A percentile compares a stretch with the other conserved stretches of the same genome.
phyloP scores from a whole-genome alignment of 768 basidiomycete genomes.

The Agaricus subrufescens region DNA sequence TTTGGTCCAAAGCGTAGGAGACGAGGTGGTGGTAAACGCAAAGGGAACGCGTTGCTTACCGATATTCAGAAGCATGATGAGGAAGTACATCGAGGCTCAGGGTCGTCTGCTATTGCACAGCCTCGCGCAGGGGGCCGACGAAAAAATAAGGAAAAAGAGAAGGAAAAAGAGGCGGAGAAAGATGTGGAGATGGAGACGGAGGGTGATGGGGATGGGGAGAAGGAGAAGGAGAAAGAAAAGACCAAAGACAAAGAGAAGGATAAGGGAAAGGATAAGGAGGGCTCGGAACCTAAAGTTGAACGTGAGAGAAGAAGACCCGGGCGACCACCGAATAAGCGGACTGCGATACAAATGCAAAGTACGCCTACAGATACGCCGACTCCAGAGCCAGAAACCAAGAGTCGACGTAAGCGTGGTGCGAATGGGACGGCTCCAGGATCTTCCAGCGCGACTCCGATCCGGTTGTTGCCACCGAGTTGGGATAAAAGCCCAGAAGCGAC shows the following conservation, averaged over 20 bases:
- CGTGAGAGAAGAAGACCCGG: slow-evolving; percentile 28
- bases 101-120: slow-evolving; percentile 27
- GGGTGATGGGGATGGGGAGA: neutral
- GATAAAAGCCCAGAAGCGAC: slow-evolving; percentile 20
- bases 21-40: slow-evolving; percentile 63
- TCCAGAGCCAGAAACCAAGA: slow-evolving; percentile 57
- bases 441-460: slow-evolving; percentile 14
- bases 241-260: neutral
- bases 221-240: slow-evolving; percentile 1
- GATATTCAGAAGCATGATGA: slow-evolving; percentile 80
- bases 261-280: neutral
- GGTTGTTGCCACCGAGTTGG: slow-evolving; percentile 13
- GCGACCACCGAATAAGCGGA: slow-evolving; percentile 29
- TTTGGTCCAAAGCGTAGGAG: slow-evolving; percentile 62
- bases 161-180: slow-evolving; percentile 3
- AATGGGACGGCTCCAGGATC: neutral
- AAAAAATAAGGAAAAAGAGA: slow-evolving; percentile 7
- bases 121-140: slow-evolving; percentile 36
- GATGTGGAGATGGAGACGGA: neutral
- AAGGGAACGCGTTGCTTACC: slow-evolving; percentile 74
- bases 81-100: slow-evolving; percentile 35
- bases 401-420: slow-evolving; percentile 22
- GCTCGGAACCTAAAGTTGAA: slow-evolving; percentile 8
- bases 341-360: slow-evolving; percentile 29
- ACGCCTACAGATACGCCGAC: slow-evolving; percentile 58